Evolutionary conservation across 441 rosid species (phyloP).

Genomic region (Jatropha podagrica): DNA sequence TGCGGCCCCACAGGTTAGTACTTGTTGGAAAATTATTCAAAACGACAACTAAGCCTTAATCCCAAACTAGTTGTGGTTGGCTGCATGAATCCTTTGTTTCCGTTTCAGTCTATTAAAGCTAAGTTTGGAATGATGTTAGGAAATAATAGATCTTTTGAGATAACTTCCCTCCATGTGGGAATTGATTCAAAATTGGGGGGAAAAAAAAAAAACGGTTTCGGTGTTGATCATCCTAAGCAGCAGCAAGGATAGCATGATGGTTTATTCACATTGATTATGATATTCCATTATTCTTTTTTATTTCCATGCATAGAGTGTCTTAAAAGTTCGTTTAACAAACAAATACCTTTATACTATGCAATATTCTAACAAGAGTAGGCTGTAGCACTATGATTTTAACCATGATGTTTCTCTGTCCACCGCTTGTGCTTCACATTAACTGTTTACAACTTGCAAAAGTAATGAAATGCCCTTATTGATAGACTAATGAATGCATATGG

Average conservation of each 20-base stretch:
- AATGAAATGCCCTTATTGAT: neutral
- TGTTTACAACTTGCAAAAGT: neutral
- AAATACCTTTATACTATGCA: neutral
- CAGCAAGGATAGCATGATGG: neutral
- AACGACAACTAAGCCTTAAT: neutral
- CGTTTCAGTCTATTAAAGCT: no score
- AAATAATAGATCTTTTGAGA: no score
- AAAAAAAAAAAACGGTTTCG: conserved; percentile 25
- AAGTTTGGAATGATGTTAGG: no score
- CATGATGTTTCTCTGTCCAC: neutral
- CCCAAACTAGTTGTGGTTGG: no score
- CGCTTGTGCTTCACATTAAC: neutral
- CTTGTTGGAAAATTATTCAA: neutral
- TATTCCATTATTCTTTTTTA: neutral
- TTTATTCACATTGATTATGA: neutral
- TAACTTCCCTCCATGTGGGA: no score
- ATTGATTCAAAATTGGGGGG: neutral
- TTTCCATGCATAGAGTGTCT: neutral
- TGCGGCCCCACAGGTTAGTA: conserved; percentile 79
- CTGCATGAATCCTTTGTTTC: no score
- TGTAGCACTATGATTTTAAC: neutral
- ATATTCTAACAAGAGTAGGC: neutral
- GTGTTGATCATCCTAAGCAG: conserved; percentile 23
- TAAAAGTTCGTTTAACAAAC: conserved; percentile 1
- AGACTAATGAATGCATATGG: neutral